Evolutionary conservation across 176 grass and related monocot species (phyloP).

Genomic region (Neostapfia colusana): DNA sequence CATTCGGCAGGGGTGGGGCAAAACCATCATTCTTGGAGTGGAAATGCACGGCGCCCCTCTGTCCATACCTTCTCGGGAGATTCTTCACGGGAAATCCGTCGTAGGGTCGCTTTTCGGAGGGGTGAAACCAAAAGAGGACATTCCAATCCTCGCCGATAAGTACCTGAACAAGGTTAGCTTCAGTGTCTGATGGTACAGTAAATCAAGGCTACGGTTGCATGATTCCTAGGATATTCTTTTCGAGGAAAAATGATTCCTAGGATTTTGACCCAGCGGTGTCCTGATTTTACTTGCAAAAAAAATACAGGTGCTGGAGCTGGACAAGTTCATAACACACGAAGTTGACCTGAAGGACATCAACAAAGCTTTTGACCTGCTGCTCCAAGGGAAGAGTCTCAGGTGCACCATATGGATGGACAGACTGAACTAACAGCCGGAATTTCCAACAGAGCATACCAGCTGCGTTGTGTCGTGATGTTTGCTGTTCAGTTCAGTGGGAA

Average conservation of each 20-base stretch:
- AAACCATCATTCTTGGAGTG: slow-evolving; percentile 81
- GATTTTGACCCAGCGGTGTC: background rate
- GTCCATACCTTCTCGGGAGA: slow-evolving; percentile 35
- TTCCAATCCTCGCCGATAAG: slow-evolving; percentile 60
- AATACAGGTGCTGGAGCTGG: slow-evolving; percentile 68
- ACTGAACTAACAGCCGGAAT: slow-evolving; percentile 29
- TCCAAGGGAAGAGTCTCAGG: slow-evolving; percentile 75
- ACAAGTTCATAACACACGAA: slow-evolving; percentile 88
- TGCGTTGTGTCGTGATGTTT: slow-evolving; percentile 7
- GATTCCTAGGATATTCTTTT: background rate
- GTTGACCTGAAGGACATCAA: slow-evolving; percentile 73
- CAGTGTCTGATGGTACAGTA: background rate
- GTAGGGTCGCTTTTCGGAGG: slow-evolving; percentile 64
- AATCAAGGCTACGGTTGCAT: background rate
- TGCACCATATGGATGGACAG: slow-evolving; percentile 91
- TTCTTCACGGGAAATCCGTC: slow-evolving; percentile 62
- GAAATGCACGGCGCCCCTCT: slow-evolving; percentile 66
- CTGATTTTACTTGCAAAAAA: background rate
- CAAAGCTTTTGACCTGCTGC: slow-evolving; percentile 75
- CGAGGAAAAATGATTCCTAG: background rate
- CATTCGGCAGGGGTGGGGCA: slow-evolving; percentile 71
- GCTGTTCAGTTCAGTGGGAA: slow-evolving; percentile 9
- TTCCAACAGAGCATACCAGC: background rate
- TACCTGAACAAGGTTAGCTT: slow-evolving; percentile 69
- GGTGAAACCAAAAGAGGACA: slow-evolving; percentile 81